Evolutionary conservation across 768 basidiomycete genomes (phyloP).

Genomic region (Leccinum obscurum): DNA sequence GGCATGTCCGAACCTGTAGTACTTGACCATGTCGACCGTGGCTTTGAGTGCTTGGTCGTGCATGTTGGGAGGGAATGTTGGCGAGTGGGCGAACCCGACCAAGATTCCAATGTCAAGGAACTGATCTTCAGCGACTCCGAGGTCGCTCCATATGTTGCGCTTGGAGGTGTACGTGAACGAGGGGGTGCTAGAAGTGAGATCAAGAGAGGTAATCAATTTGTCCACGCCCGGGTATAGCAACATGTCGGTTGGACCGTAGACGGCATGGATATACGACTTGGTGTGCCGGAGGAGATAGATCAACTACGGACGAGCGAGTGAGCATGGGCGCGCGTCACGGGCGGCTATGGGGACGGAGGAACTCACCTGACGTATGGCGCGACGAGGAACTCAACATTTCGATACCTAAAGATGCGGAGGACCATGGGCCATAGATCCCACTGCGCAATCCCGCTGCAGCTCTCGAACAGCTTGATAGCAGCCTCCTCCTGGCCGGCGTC

Average conservation of each 20-base stretch:
- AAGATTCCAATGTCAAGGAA: constrained; percentile 94
- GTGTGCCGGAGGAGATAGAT: constrained; percentile 93
- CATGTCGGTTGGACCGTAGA: constrained; percentile 90
- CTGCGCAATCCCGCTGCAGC: constrained; percentile 40
- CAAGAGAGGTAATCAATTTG: constrained; percentile 86
- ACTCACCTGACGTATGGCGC: constrained; percentile 93
- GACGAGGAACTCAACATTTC: constrained; percentile 88
- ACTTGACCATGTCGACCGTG: too few species aligned
- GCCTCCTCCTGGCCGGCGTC: too few species aligned
- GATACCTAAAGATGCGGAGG: constrained; percentile 87
- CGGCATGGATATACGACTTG: constrained; percentile 92
- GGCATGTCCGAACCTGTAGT: constrained; percentile 59
- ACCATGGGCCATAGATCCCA: constrained; percentile 95
- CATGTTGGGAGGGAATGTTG: constrained; percentile 77
- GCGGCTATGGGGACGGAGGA: not conserved
- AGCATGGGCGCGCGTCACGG: not conserved
- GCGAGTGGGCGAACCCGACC: constrained; percentile 82
- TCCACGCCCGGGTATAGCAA: constrained; percentile 75
- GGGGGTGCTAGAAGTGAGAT: constrained; percentile 62
- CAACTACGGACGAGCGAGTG: constrained; percentile 50
- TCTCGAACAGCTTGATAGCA: too few species aligned
- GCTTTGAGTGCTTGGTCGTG: constrained; percentile 82
- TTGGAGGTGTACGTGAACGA: constrained; percentile 88
- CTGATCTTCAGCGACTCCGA: constrained; percentile 76
- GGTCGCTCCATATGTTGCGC: constrained; percentile 64